A percentile compares a stretch with the other conserved stretches of the same genome.
Evolutionary conservation across 345 rosid genomes (phyloP).

Genomic region (Citropsis articulata): DNA sequence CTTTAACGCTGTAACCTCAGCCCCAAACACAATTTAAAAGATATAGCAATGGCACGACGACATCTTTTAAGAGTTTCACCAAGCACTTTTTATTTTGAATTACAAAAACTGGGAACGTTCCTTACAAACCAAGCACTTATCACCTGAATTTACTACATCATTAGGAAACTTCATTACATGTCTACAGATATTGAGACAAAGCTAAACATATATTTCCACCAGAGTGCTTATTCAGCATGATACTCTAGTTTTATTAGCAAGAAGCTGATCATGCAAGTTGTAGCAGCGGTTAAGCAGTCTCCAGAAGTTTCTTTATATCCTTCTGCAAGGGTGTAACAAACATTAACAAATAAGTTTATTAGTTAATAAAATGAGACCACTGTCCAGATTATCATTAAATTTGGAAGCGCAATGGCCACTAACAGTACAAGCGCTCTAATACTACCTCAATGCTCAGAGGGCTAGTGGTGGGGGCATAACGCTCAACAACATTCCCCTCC

Average conservation of each 20-base stretch:
- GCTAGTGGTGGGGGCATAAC: slow-evolving; percentile 90
- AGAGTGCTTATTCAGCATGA: neutral
- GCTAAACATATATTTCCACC: neutral
- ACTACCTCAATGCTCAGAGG: slow-evolving; percentile 91
- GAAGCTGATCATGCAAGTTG: neutral
- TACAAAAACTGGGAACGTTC: neutral
- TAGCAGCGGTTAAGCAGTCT: slow-evolving; percentile 22
- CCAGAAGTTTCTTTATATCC: slow-evolving; percentile 69
- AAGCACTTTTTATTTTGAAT: neutral
- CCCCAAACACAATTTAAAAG: too few species aligned
- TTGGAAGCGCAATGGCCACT: neutral
- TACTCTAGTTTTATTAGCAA: neutral
- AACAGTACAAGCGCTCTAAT: neutral
- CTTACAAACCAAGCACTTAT: neutral
- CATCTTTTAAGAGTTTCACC: neutral
- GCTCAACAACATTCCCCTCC: slow-evolving; percentile 72
- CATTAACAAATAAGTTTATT: neutral
- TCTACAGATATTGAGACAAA: neutral
- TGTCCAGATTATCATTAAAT: neutral
- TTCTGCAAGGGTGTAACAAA: slow-evolving; percentile 45
- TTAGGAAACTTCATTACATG: neutral
- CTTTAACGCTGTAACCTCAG: too few species aligned
- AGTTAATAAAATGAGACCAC: neutral
- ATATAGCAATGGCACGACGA: too few species aligned
- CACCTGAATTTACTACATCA: neutral